Evolutionary conservation across 2,329 filamentous ascomycete genomes (phyloP), one percentile per base, ranked within the genome.

Genomic region (Calonectria naviculata): DNA sequence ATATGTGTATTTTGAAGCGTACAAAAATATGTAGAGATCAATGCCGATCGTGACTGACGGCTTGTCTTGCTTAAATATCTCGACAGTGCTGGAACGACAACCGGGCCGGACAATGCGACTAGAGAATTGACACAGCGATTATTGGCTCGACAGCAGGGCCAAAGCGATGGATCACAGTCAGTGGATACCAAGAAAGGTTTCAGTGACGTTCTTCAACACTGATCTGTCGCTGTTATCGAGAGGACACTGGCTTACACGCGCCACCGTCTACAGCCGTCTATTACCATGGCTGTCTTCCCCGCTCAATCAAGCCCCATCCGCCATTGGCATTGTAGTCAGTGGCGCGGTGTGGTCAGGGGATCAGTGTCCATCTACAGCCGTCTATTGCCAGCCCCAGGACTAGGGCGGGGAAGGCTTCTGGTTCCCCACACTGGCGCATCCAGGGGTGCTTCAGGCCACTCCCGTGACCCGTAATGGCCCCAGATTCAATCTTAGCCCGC

Each of bases 321-420:
- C 52, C 52, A 58, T 12, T 58, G 31, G 26, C 31, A 8, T 38
- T 38, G 15, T 21, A 26, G 52, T 26, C 52, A 17, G 31, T 15
- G 15, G 19, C 13, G 15, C 21, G 52, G 31, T 26, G 15, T 15
- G 31, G 34, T 58, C 34, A 52, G 24, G 24, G 60, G 34, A 42
- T 26, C 15, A 46, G 36, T 34, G 17, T 15, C 70, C 66, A 68
- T 71, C 70, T 69, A 66, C 41, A 66, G 31, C 70, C 70, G 61
- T 71, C 70, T 70, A 69, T 44, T 68, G 46, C 56, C 60, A 66
- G 54, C 46, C 61, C 49, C 36, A 36, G 54, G 65, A 24, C 65
- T 49, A 17, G 12, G 44, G 65, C 47, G 66, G 70, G 70, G 69
- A 63, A 71, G n/a, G 19, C 12, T 19, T 31, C 8, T 44, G 44